Evolutionary conservation across 1,139 yeast genomes (phyloP).

Genomic region (Blastobotrys illinoisensis): DNA sequence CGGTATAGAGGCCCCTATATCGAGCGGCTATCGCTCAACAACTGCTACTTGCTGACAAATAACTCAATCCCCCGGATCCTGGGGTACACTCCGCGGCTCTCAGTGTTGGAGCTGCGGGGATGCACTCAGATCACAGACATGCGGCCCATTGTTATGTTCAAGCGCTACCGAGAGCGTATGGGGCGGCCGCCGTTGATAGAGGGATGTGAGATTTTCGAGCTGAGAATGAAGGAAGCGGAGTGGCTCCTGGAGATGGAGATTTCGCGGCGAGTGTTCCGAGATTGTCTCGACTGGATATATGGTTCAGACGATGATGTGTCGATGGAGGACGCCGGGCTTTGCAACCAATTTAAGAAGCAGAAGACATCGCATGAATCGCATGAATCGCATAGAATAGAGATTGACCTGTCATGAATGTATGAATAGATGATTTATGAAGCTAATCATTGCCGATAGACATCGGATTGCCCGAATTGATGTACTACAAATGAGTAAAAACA

Average conservation of each 20-base stretch:
- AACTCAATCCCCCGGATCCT: slow-evolving; percentile 61
- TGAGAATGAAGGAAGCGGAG: slow-evolving; percentile 57
- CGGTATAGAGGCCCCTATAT: slow-evolving; percentile 49
- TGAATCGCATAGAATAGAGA: not conserved
- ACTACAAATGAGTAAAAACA: too few species aligned
- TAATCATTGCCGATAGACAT: too few species aligned
- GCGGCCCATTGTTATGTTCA: slow-evolving; percentile 62
- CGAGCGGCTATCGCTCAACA: slow-evolving; percentile 70
- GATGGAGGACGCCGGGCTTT: slow-evolving; percentile 4
- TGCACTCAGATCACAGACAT: slow-evolving; percentile 54
- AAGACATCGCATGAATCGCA: not conserved
- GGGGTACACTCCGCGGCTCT: slow-evolving; percentile 51
- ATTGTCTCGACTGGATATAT: slow-evolving; percentile 34
- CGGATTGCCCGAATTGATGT: too few species aligned
- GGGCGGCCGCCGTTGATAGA: slow-evolving; percentile 58
- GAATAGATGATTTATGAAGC: not conserved
- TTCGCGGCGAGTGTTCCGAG: slow-evolving; percentile 36
- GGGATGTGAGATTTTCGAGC: slow-evolving; percentile 65
- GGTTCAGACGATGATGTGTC: slow-evolving; percentile 26
- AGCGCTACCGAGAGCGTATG: slow-evolving; percentile 52
- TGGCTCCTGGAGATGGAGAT: slow-evolving; percentile 51
- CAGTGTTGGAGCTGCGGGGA: slow-evolving; percentile 74
- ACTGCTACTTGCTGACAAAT: slow-evolving; percentile 63
- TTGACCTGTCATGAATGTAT: not conserved
- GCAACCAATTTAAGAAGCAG: not conserved